Base-by-base conservation (phyloP, 805 yeast genomes). In the Wickerhamiella brachini region DNA sequence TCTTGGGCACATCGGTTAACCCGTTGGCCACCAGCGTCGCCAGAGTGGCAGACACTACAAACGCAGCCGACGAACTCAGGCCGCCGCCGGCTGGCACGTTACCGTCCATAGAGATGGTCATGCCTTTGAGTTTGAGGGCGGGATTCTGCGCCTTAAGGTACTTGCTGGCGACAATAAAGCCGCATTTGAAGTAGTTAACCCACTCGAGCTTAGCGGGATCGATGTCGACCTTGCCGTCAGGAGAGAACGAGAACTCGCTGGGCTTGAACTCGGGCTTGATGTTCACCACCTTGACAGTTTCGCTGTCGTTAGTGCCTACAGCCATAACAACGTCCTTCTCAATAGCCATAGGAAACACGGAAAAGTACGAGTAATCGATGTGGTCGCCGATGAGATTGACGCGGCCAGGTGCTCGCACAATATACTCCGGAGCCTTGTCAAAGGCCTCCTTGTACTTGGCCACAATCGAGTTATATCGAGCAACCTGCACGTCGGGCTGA, bases 311-410 rank as follows among this genome's bases (percentile, higher is more conserved):
- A 17, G 58, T 56, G 18, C 62, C 52, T 7, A 59, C 59, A n/a
- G 67, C 85, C 55, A 77, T 76, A 47, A 80, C 64, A 49, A 81
- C 76, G 58, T 81, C 85, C 20, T 68, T 72, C 45, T 79, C 82
- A 38, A 82, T 77, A 2, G 89, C 87, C 81, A 82, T 77, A 17
- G 88, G 88, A 56, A 82, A 70, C 10, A 79, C 83, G 6, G 85
- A 73, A 62, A 78, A 82, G 58, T 75, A 73, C 56, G 77, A 75
- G 62, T 81, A 82, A 65, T 82, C 88, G 51, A 82, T 77, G 61
- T 82, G 89, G 57, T 82, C 88, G 38, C 89, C 88, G 51, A 82
- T 79, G 53, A 82, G 67, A 62, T 81, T 82, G 49, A 82, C 88
- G 57, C 89, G 68, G 31, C 88, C 88, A n/a, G 89, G 88, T 15